phyloP scores from a whole-genome alignment of 768 basidiomycete genomes.

The Calocera cornea region DNA sequence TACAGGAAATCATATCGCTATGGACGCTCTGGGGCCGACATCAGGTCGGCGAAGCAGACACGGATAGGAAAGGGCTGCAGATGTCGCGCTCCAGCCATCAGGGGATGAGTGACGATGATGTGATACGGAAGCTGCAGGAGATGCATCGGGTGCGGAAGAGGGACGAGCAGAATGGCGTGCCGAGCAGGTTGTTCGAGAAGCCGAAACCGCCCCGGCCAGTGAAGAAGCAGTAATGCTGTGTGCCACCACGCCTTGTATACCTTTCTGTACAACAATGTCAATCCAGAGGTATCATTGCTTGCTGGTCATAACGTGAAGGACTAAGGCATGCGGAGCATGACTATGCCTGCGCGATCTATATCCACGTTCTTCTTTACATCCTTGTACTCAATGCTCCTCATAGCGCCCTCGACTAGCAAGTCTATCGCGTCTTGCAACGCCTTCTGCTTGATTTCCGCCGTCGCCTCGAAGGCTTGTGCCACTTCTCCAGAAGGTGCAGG shows the following conservation, averaged over 20 bases:
- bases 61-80: background rate
- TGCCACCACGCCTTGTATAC: background rate
- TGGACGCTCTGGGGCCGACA: slow-evolving; percentile 74
- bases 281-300: background rate
- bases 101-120: background rate
- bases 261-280: background rate
- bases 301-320: background rate
- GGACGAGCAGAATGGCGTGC: background rate
- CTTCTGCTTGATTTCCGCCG: slow-evolving; percentile 21
- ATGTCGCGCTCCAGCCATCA: background rate
- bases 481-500: slow-evolving; percentile 14
- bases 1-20: slow-evolving; percentile 80
- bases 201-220: background rate
- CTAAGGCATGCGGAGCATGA: slow-evolving; percentile 51
- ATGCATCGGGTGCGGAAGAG: background rate
- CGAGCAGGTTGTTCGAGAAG: slow-evolving; percentile 1
- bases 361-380: slow-evolving; percentile 45
- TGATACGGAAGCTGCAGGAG: background rate
- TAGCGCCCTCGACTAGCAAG: slow-evolving; percentile 41
- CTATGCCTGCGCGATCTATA: slow-evolving; percentile 45
- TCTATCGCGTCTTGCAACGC: slow-evolving; percentile 36
- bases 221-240: background rate
- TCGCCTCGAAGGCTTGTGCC: slow-evolving; percentile 5
- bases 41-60: background rate
- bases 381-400: slow-evolving; percentile 39